These are phyloP conservation scores for Shiraia sp. DNA, from an alignment of 2,329 filamentous ascomycete species.

Conservation along the genomic window DNA sequence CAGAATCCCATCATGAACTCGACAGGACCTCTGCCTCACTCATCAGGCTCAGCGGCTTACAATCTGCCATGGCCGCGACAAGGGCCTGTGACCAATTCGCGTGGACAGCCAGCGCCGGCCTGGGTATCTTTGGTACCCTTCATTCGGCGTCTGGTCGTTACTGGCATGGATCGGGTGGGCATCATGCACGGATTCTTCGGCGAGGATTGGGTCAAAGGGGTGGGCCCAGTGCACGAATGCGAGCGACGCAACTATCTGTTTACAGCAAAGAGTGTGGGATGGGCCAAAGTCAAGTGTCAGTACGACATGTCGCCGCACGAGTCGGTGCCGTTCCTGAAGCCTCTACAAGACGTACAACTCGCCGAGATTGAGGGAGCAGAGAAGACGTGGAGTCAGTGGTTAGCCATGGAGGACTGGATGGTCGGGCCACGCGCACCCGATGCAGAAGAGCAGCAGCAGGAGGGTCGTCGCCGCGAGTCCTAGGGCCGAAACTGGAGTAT, in stretches of 20 bases:
- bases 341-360: slow-evolving; percentile 75
- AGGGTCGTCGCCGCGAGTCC: slow-evolving; percentile 25
- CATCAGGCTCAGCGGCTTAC: slow-evolving; percentile 39
- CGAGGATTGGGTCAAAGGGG: slow-evolving; percentile 82
- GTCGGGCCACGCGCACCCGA: slow-evolving; percentile 75
- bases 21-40: slow-evolving; percentile 34
- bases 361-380: slow-evolving; percentile 84
- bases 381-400: slow-evolving; percentile 87
- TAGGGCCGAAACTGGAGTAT: slow-evolving; percentile 23
- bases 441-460: slow-evolving; percentile 31
- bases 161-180: slow-evolving; percentile 82
- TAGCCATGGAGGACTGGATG: slow-evolving; percentile 99
- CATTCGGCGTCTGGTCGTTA: slow-evolving; percentile 85
- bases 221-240: slow-evolving; percentile 82
- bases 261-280: slow-evolving; percentile 87
- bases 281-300: slow-evolving; percentile 84
- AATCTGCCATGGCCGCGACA: slow-evolving; percentile 48
- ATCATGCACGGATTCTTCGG: slow-evolving; percentile 97
- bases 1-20: slow-evolving; percentile 52
- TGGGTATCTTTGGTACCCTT: slow-evolving; percentile 81
- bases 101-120: slow-evolving; percentile 42
- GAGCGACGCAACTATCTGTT: slow-evolving; percentile 95
- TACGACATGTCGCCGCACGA: slow-evolving; percentile 88
- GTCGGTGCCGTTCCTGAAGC: slow-evolving; percentile 82
- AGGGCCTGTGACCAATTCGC: slow-evolving; percentile 44